Base-by-base conservation (phyloP, 306 rosid species). In the Lathyrus aphaca region DNA sequence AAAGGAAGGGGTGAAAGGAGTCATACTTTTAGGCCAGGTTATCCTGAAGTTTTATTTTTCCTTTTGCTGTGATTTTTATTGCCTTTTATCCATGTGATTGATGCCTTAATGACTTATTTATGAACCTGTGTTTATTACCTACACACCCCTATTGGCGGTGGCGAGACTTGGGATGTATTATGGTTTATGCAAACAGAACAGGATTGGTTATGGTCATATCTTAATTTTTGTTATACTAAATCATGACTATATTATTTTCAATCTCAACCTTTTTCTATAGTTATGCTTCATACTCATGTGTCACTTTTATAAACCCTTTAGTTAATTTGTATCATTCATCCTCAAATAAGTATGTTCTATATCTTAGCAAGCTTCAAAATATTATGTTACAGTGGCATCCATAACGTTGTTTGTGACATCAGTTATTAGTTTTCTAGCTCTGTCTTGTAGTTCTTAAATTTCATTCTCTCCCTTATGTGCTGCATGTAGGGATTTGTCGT, bases 61-160 rank as follows among this genome's bases (percentile, higher is more conserved):
- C n/a, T 32, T 42, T 29, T 32, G 54, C 49, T n/a, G 68, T 9
- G 38, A 46, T 14, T 23, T 64, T 53, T 44, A 18, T 65, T 70
- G 27, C 67, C 43, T 48, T 38, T 38, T 13, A 23, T 73, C 39
- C 57, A 3, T 46, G 39, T 57, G 59, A 49, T 32, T 64, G 50
- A 27, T 51, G 40, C 72, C 66, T 42, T 39, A 15, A 12, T 16
- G 58, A 30, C 55, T 55, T 19, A 12, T 16, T 25, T 25, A 3
- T 25, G 38, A 39, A 72, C 46, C 49, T 32, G 66, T 56, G 74
- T 57, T 65, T 48, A 46, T 57, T 58, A 19, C 64, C 23, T 49
- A 14, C 62, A 17, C 62, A 56, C 61, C 10, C 42, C 19, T 35
- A 64, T 45, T 45, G 39, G 60, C 50, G 56, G 35, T 23, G 56